phyloP scores from a whole-genome alignment of 2,329 filamentous ascomycete genomes.

The Aspergillus transmontanensis region DNA sequence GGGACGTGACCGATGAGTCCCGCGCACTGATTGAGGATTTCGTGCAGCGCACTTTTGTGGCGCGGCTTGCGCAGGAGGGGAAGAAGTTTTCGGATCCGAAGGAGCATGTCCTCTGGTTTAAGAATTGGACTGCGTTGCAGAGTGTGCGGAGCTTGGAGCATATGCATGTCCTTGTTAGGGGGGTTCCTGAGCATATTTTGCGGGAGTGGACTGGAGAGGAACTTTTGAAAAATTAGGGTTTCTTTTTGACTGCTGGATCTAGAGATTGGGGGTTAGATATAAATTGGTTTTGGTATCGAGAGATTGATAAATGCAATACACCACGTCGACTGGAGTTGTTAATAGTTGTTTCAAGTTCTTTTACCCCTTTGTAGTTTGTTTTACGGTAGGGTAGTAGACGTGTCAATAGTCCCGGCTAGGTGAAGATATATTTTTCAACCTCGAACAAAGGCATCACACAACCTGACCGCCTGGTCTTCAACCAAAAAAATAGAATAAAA shows the following conservation, averaged over 20 bases:
- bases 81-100: constrained; percentile 33
- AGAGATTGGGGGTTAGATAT: constrained; percentile 1
- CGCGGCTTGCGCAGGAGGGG: constrained; percentile 40
- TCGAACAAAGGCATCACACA: neutral
- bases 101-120: constrained; percentile 64
- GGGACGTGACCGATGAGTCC: constrained; percentile 56
- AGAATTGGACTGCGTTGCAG: constrained; percentile 64
- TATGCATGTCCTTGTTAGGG: constrained; percentile 57
- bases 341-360: too few relatives aligned
- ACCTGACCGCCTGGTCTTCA: neutral
- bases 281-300: neutral
- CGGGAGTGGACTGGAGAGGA: constrained; percentile 47
- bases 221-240: neutral
- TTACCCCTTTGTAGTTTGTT: neutral
- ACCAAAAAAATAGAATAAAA: too few relatives aligned
- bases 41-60: constrained; percentile 53
- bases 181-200: constrained; percentile 49
- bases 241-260: neutral
- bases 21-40: constrained; percentile 52
- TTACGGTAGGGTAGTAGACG: neutral
- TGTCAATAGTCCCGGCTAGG: neutral
- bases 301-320: too few relatives aligned
- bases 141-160: constrained; percentile 62
- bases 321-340: too few relatives aligned
- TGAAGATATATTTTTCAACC: neutral